phyloP scores from a whole-genome alignment of 2,329 filamentous ascomycete species.

The Sphaerulina populicola region DNA sequence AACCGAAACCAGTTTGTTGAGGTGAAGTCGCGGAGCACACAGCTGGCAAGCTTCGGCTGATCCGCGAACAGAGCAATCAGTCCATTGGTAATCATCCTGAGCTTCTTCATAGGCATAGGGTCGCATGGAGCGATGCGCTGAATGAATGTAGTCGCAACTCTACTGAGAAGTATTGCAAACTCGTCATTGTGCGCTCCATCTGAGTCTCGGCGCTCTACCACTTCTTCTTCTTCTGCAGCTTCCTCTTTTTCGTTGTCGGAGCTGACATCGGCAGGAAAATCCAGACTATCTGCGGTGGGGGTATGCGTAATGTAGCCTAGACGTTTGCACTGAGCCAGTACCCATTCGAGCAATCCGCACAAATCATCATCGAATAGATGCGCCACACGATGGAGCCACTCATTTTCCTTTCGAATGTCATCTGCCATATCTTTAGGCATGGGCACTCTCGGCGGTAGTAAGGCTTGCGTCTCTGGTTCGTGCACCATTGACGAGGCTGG shows the following conservation, averaged over 20 bases:
- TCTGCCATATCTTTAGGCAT: conserved; percentile 8
- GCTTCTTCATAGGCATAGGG: conserved; percentile 7
- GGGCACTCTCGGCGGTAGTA: conserved; percentile 15
- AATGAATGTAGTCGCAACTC: conserved; percentile 8
- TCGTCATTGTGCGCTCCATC: background rate
- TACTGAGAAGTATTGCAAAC: conserved; percentile 3
- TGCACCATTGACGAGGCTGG: background rate
- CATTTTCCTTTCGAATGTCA: conserved; percentile 15
- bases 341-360: conserved; percentile 18
- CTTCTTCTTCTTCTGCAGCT: background rate
- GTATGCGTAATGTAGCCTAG: conserved; percentile 1
- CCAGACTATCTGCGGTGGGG: background rate
- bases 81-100: conserved; percentile 5
- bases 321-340: conserved; percentile 7
- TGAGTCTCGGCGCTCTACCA: background rate
- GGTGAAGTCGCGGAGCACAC: conserved; percentile 7
- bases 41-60: conserved; percentile 4
- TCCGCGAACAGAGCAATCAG: conserved; percentile 9
- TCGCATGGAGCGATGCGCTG: conserved; percentile 15
- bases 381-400: conserved; percentile 14
- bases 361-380: conserved; percentile 24
- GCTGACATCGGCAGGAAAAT: conserved; percentile 1
- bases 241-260: conserved; percentile 2
- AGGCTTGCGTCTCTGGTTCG: conserved; percentile 7
- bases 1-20: conserved; percentile 11